These are phyloP conservation scores for Ogataea polymorpha DNA, from an alignment of 805 yeast genomes.

Conservation along the genomic window DNA sequence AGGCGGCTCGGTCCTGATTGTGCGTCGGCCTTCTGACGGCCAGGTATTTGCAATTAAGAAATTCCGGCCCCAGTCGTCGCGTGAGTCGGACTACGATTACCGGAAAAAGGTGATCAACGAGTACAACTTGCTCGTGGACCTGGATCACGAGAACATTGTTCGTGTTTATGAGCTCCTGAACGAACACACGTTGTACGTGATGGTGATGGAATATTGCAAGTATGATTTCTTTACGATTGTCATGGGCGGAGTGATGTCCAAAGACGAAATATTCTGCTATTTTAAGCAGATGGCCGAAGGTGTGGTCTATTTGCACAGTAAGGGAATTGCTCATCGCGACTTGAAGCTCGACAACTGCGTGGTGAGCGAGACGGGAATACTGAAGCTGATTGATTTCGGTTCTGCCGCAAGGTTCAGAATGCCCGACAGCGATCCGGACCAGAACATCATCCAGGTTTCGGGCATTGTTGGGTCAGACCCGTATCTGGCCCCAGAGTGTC, in stretches of 20 bases:
- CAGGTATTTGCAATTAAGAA: conserved; percentile 79
- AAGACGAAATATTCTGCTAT: conserved; percentile 71
- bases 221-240: conserved; percentile 90
- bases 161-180: conserved; percentile 76
- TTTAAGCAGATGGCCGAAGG: conserved; percentile 80
- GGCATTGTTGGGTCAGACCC: conserved; percentile 98
- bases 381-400: conserved; percentile 91
- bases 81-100: conserved; percentile 67
- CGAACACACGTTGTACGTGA: conserved; percentile 59
- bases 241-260: conserved; percentile 79
- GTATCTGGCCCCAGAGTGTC: conserved; percentile 89
- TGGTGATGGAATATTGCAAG: conserved; percentile 92
- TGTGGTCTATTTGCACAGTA: conserved; percentile 67
- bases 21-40: conserved; percentile 57
- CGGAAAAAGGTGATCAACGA: conserved; percentile 78
- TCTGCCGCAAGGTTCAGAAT: conserved; percentile 70
- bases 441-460: conserved; percentile 53
- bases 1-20: conserved; percentile 86
- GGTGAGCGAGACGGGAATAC: conserved; percentile 66
- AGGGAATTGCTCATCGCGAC: conserved; percentile 92
- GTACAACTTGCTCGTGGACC: conserved; percentile 73
- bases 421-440: conserved; percentile 34
- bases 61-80: conserved; percentile 62
- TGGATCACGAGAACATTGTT: conserved; percentile 77
- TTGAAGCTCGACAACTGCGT: conserved; percentile 92